Percentiles rank a stretch among this genome's conserved stretches.
Conservation (phyloP, 441 rosid species). For the Omphalea diandra region DNA sequence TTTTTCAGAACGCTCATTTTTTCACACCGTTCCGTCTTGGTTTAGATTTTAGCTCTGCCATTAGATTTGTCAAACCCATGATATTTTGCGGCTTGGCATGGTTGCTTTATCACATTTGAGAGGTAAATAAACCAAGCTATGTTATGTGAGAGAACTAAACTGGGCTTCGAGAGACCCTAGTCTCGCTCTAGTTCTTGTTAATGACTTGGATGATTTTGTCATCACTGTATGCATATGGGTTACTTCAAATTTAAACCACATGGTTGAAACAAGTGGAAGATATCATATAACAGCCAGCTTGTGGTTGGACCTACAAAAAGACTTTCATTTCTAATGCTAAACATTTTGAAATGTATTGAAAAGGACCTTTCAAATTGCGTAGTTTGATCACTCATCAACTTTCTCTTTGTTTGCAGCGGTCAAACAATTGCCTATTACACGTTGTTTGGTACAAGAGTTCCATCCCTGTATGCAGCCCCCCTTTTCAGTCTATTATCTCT, state of each 20-base stretch:
- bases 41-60: background rate
- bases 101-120: background rate
- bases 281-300: background rate
- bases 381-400: background rate
- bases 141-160: too few relatives aligned
- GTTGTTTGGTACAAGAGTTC: background rate
- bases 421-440: background rate
- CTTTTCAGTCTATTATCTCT: too few relatives aligned
- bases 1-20: too few relatives aligned
- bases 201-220: too few relatives aligned
- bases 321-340: background rate
- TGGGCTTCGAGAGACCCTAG: too few relatives aligned
- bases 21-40: too few relatives aligned
- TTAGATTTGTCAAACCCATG: background rate
- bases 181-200: background rate
- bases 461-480: too few relatives aligned
- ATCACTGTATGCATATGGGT: too few relatives aligned
- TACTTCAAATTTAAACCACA: too few relatives aligned
- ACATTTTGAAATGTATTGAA: too few relatives aligned
- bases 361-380: conserved; percentile 3
- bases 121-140: too few relatives aligned
- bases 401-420: background rate
- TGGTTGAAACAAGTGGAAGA: conserved; percentile 4
- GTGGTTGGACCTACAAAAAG: conserved; percentile 1
- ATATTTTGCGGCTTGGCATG: background rate